These are phyloP conservation scores for Corymbia maculata DNA, from an alignment of 345 rosid genomes.

Conservation along the genomic window DNA sequence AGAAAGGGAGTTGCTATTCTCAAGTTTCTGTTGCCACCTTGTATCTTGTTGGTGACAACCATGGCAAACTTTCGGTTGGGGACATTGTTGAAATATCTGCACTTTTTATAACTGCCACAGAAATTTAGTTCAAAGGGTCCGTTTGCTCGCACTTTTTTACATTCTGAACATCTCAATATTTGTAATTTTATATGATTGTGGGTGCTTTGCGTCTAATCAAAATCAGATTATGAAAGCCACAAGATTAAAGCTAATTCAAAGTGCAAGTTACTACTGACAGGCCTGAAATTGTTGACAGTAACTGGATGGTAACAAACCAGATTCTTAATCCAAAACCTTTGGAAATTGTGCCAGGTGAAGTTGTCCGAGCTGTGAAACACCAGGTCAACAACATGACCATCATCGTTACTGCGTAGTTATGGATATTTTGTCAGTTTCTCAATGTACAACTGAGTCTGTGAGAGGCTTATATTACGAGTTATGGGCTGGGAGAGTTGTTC, in stretches of 20 bases:
- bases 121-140: neutral
- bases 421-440: neutral
- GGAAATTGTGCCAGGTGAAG: neutral
- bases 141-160: neutral
- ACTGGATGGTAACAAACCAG: neutral
- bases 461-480: neutral
- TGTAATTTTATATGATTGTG: neutral
- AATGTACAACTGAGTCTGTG: neutral
- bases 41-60: neutral
- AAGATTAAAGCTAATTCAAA: neutral
- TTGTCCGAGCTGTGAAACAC: neutral
- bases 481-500: neutral
- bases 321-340: neutral
- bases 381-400: neutral
- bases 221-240: neutral
- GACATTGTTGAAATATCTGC: neutral
- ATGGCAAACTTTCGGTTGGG: neutral
- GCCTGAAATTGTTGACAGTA: neutral
- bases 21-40: neutral
- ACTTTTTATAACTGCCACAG: neutral
- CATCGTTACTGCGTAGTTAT: neutral
- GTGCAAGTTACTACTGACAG: neutral
- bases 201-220: neutral
- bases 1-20: neutral
- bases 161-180: neutral